These are phyloP conservation scores for Paecilomyces fulvus DNA, from an alignment of 2,329 filamentous ascomycete species.

Conservation along the genomic window DNA sequence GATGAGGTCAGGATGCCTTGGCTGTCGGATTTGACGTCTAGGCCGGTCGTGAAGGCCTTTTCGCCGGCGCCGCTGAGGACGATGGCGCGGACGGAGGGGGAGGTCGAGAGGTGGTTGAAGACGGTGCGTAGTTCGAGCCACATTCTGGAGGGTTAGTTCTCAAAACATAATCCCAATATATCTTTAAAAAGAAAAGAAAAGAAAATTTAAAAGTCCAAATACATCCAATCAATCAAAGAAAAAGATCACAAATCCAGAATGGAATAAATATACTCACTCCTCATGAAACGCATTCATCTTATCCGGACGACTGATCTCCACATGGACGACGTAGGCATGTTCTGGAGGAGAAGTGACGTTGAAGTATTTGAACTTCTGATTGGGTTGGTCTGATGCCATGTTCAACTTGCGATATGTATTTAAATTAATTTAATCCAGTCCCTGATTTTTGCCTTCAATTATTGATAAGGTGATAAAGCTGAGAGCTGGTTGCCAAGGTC, in stretches of 20 bases:
- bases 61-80: conserved; percentile 75
- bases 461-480: too few relatives aligned
- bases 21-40: conserved; percentile 69
- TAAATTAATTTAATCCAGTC: too few relatives aligned
- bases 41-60: conserved; percentile 73
- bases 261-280: conserved; percentile 34
- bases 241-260: background rate
- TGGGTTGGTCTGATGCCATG: background rate
- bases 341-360: conserved; percentile 62
- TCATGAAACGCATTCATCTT: conserved; percentile 86
- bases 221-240: background rate
- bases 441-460: background rate
- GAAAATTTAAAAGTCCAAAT: background rate
- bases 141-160: conserved; percentile 45
- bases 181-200: background rate
- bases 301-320: conserved; percentile 78
- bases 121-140: conserved; percentile 71
- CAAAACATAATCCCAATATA: conserved; percentile 1
- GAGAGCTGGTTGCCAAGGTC: too few relatives aligned
- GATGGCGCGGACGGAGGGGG: conserved; percentile 65
- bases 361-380: conserved; percentile 48
- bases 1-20: conserved; percentile 40
- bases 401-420: background rate
- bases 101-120: conserved; percentile 63
- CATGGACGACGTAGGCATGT: conserved; percentile 62